Conservation (phyloP, 1,139 yeast genomes). For the Protomyces macrosporus region DNA sequence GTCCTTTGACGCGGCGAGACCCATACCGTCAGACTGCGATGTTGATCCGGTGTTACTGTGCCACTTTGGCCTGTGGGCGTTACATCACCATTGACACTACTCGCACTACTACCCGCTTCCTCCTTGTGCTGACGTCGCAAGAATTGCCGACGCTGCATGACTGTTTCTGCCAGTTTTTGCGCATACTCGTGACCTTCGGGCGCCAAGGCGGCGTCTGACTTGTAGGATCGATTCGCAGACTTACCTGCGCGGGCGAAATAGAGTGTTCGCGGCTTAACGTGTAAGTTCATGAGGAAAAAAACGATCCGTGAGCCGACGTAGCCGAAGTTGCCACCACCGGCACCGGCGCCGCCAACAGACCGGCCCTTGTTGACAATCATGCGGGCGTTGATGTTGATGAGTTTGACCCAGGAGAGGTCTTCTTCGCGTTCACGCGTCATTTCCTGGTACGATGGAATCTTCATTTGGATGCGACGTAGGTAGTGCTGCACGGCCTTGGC, state of each 20-base stretch:
- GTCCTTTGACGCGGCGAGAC: conserved; percentile 86
- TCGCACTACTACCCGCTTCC: neutral
- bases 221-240: conserved; percentile 33
- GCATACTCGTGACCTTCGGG: conserved; percentile 42
- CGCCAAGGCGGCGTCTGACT: conserved; percentile 16
- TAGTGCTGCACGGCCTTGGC: conserved; percentile 44
- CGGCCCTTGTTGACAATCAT: conserved; percentile 68
- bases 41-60: neutral
- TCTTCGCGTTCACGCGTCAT: conserved; percentile 44
- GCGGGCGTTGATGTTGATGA: conserved; percentile 85
- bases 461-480: conserved; percentile 44
- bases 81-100: neutral
- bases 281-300: conserved; percentile 44
- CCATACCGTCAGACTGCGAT: conserved; percentile 53
- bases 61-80: neutral
- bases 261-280: conserved; percentile 31
- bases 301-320: conserved; percentile 63
- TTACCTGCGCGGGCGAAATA: conserved; percentile 39
- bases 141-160: conserved; percentile 40
- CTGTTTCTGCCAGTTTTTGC: conserved; percentile 41
- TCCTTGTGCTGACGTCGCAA: conserved; percentile 30
- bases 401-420: conserved; percentile 64
- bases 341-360: conserved; percentile 50
- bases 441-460: conserved; percentile 47
- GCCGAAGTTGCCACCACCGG: conserved; percentile 16